A percentile compares a stretch with the other conserved stretches of the same genome.
These are phyloP conservation scores for Ustilago curta DNA, from an alignment of 1,284 basidiomycete species.

Conservation along the genomic window DNA sequence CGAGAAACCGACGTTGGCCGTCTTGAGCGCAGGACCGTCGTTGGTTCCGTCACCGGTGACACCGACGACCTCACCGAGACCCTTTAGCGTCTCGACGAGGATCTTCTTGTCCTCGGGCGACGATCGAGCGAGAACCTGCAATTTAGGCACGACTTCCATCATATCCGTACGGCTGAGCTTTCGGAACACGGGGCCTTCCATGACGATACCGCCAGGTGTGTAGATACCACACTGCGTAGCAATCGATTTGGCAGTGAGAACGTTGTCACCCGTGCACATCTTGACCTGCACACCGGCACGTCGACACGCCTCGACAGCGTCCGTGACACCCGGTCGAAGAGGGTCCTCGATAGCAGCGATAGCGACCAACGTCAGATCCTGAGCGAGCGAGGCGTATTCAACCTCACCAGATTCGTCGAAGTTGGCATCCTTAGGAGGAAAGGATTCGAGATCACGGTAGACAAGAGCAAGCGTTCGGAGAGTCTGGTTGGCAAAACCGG, in stretches of 20 bases:
- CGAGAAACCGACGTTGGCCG: slow-evolving; percentile 71
- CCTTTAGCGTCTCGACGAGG: slow-evolving; percentile 87
- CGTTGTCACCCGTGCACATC: slow-evolving; percentile 99
- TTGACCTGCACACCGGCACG: slow-evolving; percentile 94
- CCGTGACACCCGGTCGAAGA: slow-evolving; percentile 85
- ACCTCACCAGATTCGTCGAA: slow-evolving; percentile 74
- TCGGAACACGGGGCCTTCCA: slow-evolving; percentile 87
- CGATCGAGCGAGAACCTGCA: slow-evolving; percentile 84
- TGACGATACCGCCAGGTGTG: slow-evolving; percentile 89
- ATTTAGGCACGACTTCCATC: slow-evolving; percentile 73
- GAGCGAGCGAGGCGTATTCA: slow-evolving; percentile 78
- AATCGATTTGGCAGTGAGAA: slow-evolving; percentile 86
- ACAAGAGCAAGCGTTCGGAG: slow-evolving; percentile 92
- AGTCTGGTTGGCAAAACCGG: slow-evolving; percentile 95
- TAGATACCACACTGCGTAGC: slow-evolving; percentile 95
- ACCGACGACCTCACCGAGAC: slow-evolving; percentile 90
- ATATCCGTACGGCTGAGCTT: slow-evolving; percentile 72
- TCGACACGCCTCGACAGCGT: slow-evolving; percentile 87
- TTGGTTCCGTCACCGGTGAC: slow-evolving; percentile 99
- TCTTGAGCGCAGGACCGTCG: slow-evolving; percentile 95
- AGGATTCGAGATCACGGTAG: slow-evolving; percentile 85
- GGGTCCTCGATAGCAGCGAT: slow-evolving; percentile 97
- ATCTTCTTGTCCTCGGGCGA: slow-evolving; percentile 97
- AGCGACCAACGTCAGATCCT: slow-evolving; percentile 84
- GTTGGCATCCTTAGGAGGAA: slow-evolving; percentile 78